Evolutionary conservation across 805 yeast genomes (phyloP), one percentile per base, ranked within the genome.

Genomic region (Metschnikowia shivogae): DNA sequence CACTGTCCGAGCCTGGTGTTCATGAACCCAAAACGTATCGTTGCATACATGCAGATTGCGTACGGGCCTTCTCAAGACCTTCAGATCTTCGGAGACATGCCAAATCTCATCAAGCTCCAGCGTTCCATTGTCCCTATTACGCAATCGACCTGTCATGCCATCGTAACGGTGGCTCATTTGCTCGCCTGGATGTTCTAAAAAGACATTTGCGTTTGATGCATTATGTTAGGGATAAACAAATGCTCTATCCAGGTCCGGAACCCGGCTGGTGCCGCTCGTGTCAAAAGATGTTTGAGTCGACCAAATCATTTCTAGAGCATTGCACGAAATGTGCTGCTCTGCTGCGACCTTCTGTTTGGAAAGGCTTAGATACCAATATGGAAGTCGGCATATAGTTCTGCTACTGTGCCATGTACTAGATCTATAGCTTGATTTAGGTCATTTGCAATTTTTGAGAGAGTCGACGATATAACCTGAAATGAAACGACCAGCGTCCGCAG

Each of bases 71-170:
- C 62, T 75, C 80, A 7, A 70, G 92, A 35, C 81, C 77, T 43
- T 77, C 85, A 41, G 92, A 85, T 59, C 74, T 82, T 55, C 72
- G 85, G 35, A 72, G 92, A 43, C 92, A 85, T 57, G 52, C 74
- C 14, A 74, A 83, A 50, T 81, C 87, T 3, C 92, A 85, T 57
- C 72, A 74, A 35, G 73, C 77, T 40, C 90, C 90, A 3, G 73
- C 73, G 47, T 80, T 80, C 56, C 82, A 78, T 50, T 85, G 92
- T 58, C 92, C 92, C 3, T 85, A 73, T 63, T 84, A 86, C 86
- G 72, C 72, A 44, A 68, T 73, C 22, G 86, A 81, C 53, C 80
- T 83, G 4, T 77, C 85, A 6, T 85, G 90, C 59, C 93, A 85
- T 61, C 72, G 85, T 44, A 84, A 83, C 52, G 87, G 85, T 17